Conservation (phyloP, 2,329 filamentous ascomycete genomes). For the Cladophialophora bantiana region DNA sequence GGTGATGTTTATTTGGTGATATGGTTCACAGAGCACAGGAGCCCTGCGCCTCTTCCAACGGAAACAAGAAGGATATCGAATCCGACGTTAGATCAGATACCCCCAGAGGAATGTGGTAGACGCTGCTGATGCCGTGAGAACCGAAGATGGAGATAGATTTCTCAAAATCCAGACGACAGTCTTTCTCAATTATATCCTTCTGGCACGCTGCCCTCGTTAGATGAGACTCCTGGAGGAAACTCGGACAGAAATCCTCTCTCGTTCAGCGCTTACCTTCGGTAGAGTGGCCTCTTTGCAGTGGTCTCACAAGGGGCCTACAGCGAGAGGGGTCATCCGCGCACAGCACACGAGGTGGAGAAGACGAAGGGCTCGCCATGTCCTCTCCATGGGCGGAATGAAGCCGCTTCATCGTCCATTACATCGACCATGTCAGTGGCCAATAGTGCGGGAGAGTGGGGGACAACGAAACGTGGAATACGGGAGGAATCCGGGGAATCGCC, state of each 20-base stretch:
- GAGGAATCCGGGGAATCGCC: not conserved
- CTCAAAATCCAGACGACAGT: not conserved
- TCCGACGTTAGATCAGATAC: not conserved
- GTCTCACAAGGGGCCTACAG: slow-evolving; percentile 1
- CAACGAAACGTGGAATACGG: not conserved
- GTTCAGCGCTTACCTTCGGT: slow-evolving; percentile 25
- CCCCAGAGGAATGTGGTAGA: not conserved
- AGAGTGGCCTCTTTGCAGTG: not conserved
- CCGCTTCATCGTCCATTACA: slow-evolving; percentile 1
- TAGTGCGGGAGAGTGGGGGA: not conserved
- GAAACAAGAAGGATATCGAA: not conserved
- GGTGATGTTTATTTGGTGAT: not conserved
- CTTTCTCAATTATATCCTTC: slow-evolving; percentile 20
- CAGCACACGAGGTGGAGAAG: slow-evolving; percentile 7
- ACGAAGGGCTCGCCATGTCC: not conserved
- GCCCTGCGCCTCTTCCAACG: not conserved
- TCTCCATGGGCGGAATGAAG: slow-evolving; percentile 1
- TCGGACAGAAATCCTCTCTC: slow-evolving; percentile 13
- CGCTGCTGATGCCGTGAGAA: not conserved
- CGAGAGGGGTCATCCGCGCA: slow-evolving; percentile 11
- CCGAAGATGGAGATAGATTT: not conserved
- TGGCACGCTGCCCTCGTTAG: not conserved
- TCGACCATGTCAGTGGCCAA: not conserved
- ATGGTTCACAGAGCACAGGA: not conserved
- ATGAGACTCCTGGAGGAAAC: slow-evolving; percentile 18